Conservation (phyloP, 73 alveolate genomes). For the Paramecium sexaurelia region DNA sequence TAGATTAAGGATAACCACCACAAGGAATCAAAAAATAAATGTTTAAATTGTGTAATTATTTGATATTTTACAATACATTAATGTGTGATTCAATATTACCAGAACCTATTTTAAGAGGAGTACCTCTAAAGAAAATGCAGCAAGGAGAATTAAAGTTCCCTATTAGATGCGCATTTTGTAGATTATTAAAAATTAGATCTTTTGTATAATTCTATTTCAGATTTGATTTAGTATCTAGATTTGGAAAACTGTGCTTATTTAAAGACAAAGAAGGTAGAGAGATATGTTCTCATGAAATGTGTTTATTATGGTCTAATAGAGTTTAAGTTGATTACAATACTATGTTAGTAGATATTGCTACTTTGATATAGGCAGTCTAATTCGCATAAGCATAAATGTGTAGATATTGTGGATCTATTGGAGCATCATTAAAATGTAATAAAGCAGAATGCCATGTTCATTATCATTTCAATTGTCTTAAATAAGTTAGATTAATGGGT, state of each 20-base stretch:
- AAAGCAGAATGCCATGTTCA: slow-evolving; percentile 58
- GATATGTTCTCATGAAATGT: slow-evolving; percentile 58
- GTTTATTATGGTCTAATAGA: slow-evolving; percentile 53
- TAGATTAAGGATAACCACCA: slow-evolving; percentile 54
- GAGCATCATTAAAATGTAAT: slow-evolving; percentile 51
- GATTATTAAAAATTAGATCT: slow-evolving; percentile 49
- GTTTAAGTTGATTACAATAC: slow-evolving; percentile 29
- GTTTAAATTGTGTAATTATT: slow-evolving; percentile 46
- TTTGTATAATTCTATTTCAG: slow-evolving; percentile 46
- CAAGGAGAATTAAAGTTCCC: slow-evolving; percentile 53
- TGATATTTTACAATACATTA: slow-evolving; percentile 24
- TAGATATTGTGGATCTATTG: slow-evolving; percentile 61
- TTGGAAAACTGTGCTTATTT: slow-evolving; percentile 50
- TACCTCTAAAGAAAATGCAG: slow-evolving; percentile 49
- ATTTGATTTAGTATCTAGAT: slow-evolving; percentile 53
- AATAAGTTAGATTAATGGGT: slow-evolving; percentile 54
- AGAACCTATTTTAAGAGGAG: slow-evolving; percentile 55
- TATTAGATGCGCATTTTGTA: slow-evolving; percentile 52
- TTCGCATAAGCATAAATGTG: slow-evolving; percentile 57
- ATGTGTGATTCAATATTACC: slow-evolving; percentile 57
- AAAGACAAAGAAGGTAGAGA: slow-evolving; percentile 54
- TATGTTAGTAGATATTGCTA: neutral
- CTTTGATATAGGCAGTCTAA: slow-evolving; percentile 41
- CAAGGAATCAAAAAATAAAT: slow-evolving; percentile 35
- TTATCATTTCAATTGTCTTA: slow-evolving; percentile 54